Conservation (phyloP, 179 eudicot species). For the Nepenthes alata region DNA sequence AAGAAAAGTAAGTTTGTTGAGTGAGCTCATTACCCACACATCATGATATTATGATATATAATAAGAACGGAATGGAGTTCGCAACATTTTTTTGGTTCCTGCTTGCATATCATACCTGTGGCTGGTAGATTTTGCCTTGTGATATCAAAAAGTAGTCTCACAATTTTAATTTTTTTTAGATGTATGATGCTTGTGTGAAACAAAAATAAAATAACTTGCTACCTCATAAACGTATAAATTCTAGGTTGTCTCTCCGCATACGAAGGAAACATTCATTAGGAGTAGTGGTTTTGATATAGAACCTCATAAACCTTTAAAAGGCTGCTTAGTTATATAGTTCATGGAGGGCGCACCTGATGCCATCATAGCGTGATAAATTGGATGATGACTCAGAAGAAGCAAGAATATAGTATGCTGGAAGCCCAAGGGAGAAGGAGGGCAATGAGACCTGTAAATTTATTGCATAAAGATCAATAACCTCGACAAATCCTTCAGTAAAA, state of each 20-base stretch:
- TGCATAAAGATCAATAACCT: not conserved
- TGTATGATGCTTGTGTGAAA: too few relatives aligned
- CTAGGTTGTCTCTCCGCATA: too few relatives aligned
- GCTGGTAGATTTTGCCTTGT: too few relatives aligned
- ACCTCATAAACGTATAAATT: not conserved
- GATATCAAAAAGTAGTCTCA: too few relatives aligned
- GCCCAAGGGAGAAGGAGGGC: slow-evolving; percentile 88
- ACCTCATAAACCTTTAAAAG: not conserved
- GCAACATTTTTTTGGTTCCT: too few relatives aligned
- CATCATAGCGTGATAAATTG: slow-evolving; percentile 89
- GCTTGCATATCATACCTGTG: too few relatives aligned
- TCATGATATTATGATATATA: too few relatives aligned
- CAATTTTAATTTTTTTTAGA: too few relatives aligned
- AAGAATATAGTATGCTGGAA: slow-evolving; percentile 92
- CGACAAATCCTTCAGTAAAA: not conserved
- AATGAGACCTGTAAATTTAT: slow-evolving; percentile 52
- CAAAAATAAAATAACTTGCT: not conserved
- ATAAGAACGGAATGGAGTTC: too few relatives aligned
- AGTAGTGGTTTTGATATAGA: too few relatives aligned
- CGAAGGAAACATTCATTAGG: too few relatives aligned
- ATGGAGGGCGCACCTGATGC: slow-evolving; percentile 45
- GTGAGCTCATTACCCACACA: not conserved
- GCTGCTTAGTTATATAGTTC: not conserved
- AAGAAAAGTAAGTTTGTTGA: not conserved
- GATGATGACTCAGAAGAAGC: slow-evolving; percentile 98